Base-by-base conservation (phyloP, 2,329 filamentous ascomycete genomes). In the Bimuria novae-zelandiae region DNA sequence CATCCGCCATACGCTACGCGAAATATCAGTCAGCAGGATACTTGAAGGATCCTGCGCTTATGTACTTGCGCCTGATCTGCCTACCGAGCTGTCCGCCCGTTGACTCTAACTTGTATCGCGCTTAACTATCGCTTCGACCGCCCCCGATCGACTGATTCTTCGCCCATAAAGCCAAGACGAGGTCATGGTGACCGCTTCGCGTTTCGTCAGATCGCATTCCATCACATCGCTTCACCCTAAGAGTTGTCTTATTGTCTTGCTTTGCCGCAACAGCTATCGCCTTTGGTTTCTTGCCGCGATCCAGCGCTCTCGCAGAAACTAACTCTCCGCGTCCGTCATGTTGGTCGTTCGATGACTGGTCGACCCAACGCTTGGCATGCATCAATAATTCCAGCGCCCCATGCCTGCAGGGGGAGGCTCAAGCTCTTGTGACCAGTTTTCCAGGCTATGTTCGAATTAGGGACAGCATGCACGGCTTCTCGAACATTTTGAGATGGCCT, bases 61-160 rank as follows among this genome's bases (percentile, higher is more conserved):
- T n/a, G n/a, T n/a, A 49, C 17, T 39, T 37, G 39, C 51, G 51
- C 45, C 21, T 37, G 52, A 55, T 55, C 49, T 49, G 39, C 47
- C 52, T 49, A 43, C 35, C 47, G 36, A 45, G 43, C 49, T 29
- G 46, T n/a, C 44, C 32, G 49, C 32, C 49, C 52, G 52, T 52
- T 55, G 44, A 32, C 32, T 37, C 49, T 55, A 55, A 32, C 49
- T 37, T 49, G 43, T 21, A 51, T 37, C 53, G 49, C 53, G 53
- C 52, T 51, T 55, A 55, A 51, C 12, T 23, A 25, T 50, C 39
- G n/a, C 42, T 36, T 39, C 29, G 10, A 11, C 33, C 27, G 30
- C 36, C 11, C 16, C 11, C 23, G 32, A 33, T 43, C 30, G 19
- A 32, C 30, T 19, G 16, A 37, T 35, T 19, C 10, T 14, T 29